Evolutionary conservation across 495 filamentous ascomycete species (phyloP), one percentile per base, ranked within the genome.

Genomic region (Trichoderma orchidacearum): DNA sequence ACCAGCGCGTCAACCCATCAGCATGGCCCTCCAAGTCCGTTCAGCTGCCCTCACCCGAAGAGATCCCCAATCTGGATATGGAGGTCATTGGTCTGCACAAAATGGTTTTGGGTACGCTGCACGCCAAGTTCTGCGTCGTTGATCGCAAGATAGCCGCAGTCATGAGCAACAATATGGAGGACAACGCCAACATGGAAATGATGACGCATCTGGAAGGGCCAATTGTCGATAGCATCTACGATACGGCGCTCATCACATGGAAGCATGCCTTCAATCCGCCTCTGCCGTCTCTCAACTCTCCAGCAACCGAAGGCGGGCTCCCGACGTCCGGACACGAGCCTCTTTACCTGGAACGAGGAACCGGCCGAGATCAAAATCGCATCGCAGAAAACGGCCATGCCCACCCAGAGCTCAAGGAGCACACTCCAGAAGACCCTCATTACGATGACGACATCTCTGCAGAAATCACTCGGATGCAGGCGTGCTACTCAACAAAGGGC

Each of bases 121-220:
- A 91, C 66, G 72, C 81, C 54, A 91, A 91, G 60, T 89, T 85
- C 63, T 83, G 86, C 72, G 73, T 90, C 17, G 80, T 91, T 7
- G 87, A 91, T 63, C 75, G 86, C 3, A 77, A 77, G 59, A 72
- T 84, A 31, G 86, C 79, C 2, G 67, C 86, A 1, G 59, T 89
- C 3, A 80, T 84, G 66, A 89, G 85, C 70, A 88, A 86, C 63
- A 90, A 90, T 59, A 84, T 90, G 51, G 81, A 84, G 71, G 85
- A 88, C 58, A 88, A 86, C 55, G 83, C 86, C 58, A 89, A 89
- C 58, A 34, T 87, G 41, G 85, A 89, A 70, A 91, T 91, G 87
- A 79, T 89, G 75, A 69, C 79, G n/a, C 84, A 86, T 31, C 61
- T 90, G 12, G 85, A 91, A 64, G 87, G 87, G 0, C 82, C 85